phyloP scores from a whole-genome alignment of 2,329 filamentous ascomycete genomes.

The Phialophora macrospora region DNA sequence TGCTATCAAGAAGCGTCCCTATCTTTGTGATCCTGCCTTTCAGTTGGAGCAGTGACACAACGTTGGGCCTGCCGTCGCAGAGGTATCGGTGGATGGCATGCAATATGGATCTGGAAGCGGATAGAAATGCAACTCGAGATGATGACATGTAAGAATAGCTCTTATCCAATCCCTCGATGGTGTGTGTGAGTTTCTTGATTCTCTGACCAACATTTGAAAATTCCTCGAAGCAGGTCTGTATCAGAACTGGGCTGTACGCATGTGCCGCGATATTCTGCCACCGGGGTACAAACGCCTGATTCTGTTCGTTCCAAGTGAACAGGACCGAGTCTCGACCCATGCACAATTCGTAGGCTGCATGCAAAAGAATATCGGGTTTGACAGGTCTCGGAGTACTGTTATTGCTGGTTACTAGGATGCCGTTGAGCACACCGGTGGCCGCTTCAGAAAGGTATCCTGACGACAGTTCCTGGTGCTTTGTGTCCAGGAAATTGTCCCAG shows the following conservation, averaged over 20 bases:
- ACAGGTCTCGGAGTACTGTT: conserved; percentile 33
- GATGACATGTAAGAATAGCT: conserved; percentile 9
- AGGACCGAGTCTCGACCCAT: conserved; percentile 53
- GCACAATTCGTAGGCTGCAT: conserved; percentile 48
- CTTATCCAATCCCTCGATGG: conserved; percentile 12
- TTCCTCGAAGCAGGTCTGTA: conserved; percentile 21
- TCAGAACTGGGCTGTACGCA: conserved; percentile 44
- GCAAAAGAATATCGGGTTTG: conserved; percentile 47
- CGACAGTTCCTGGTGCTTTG: conserved; percentile 41
- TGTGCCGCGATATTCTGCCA: conserved; percentile 54
- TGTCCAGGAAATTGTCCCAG: conserved; percentile 51
- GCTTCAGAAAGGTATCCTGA: conserved; percentile 54
- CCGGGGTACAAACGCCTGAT: conserved; percentile 47
- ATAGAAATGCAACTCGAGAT: conserved; percentile 21
- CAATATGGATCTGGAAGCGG: conserved; percentile 19
- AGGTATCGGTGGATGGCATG: conserved; percentile 24
- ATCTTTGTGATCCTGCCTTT: conserved; percentile 18
- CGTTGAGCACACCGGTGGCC: conserved; percentile 48
- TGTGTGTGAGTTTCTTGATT: conserved; percentile 15
- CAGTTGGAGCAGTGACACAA: conserved; percentile 27
- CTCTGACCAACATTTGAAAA: conserved; percentile 18
- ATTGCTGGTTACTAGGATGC: conserved; percentile 40
- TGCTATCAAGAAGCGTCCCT: conserved; percentile 5
- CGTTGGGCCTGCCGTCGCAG: conserved; percentile 3
- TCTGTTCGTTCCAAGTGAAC: conserved; percentile 48